A percentile compares a stretch with the other conserved stretches of the same genome.
These are phyloP conservation scores for bread wheat (Triticum aestivum) DNA, from an alignment of 176 grass and related monocot species.

Conservation along the genomic window IWGSC_CS_RefSeq_v2.1 NC_057798.1:681088447-681088946, in stretches of 20 bases:
- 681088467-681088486: too few species aligned
- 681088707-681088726: conserved; percentile 21
- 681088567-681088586: too few species aligned
- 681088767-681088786: conserved; percentile 42
- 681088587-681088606: too few species aligned
- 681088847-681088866: conserved; percentile 55
- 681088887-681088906: background rate
- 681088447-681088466: too few species aligned
- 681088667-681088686: background rate
- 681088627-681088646: too few species aligned
- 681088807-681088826: conserved; percentile 79
- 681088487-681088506: too few species aligned
- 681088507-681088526: too few species aligned
- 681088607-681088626: too few species aligned
- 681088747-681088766: conserved; percentile 63
- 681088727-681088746: background rate
- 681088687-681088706: conserved; percentile 45
- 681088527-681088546: too few species aligned
- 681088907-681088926: background rate
- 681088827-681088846: conserved; percentile 62
- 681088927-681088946: conserved; percentile 4
- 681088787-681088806: conserved; percentile 77
- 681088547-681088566: too few species aligned
- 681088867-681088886: background rate
- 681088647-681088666: too few species aligned